phyloP scores from a whole-genome alignment of 2,329 filamentous ascomycete genomes.

The Stachybotrys echinatus region DNA sequence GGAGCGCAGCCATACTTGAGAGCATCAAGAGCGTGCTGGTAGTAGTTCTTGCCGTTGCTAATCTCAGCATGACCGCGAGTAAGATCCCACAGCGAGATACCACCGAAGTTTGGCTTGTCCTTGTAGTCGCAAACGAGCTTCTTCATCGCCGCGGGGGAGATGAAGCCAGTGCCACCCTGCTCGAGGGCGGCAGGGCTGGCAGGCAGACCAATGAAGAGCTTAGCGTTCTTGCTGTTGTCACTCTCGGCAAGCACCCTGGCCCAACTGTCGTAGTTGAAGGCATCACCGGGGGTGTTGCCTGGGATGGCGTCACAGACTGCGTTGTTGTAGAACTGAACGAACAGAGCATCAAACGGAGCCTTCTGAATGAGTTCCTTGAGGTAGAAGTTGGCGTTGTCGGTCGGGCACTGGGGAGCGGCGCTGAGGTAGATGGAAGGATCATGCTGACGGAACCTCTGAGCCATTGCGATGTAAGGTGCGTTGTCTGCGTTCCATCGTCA shows the following conservation, averaged over 20 bases:
- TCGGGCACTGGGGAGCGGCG: constrained; percentile 40
- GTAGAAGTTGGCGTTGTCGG: constrained; percentile 17
- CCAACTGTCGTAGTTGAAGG: constrained; percentile 41
- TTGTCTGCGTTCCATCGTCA: constrained; percentile 17
- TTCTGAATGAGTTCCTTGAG: constrained; percentile 32
- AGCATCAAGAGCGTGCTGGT: constrained; percentile 29
- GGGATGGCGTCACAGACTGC: constrained; percentile 27
- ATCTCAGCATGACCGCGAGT: constrained; percentile 25
- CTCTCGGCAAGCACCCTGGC: constrained; percentile 24
- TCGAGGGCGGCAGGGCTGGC: constrained; percentile 14
- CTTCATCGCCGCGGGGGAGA: constrained; percentile 25
- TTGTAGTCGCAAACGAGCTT: constrained; percentile 33
- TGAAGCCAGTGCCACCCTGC: constrained; percentile 24
- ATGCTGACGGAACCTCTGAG: constrained; percentile 26
- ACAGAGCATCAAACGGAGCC: constrained; percentile 35
- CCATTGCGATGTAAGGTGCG: constrained; percentile 31
- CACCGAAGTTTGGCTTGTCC: constrained; percentile 33
- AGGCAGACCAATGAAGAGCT: constrained; percentile 41
- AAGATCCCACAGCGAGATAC: constrained; percentile 42
- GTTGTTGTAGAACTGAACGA: constrained; percentile 48
- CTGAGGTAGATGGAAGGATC: constrained; percentile 30
- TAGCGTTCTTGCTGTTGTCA: constrained; percentile 30
- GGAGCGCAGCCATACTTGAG: constrained; percentile 29
- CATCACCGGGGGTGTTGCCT: constrained; percentile 20
- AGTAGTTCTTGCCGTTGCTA: constrained; percentile 27